Percentiles rank a stretch among this genome's conserved stretches.
phyloP scores from a whole-genome alignment of 345 rosid genomes.

The Streptanthus diversifolius region DNA sequence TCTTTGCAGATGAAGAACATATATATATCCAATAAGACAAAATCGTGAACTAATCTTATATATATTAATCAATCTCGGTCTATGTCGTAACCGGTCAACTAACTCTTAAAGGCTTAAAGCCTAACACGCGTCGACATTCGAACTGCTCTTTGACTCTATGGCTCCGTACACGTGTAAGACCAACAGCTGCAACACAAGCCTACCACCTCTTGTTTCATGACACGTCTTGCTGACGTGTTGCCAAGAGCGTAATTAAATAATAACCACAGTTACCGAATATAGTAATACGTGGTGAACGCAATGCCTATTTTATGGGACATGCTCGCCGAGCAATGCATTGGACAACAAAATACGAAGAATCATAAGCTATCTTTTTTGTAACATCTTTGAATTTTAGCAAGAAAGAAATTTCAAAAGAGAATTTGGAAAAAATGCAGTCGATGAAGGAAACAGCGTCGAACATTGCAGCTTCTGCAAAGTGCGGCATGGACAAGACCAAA shows the following conservation, averaged over 20 bases:
- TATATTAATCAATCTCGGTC: too few species aligned
- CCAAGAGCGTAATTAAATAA: conserved; percentile 14
- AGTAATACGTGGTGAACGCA: neutral
- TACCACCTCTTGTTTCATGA: conserved; percentile 20
- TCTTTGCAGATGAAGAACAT: too few species aligned
- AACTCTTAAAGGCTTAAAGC: too few species aligned
- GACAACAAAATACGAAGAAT: neutral
- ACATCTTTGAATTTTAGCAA: neutral
- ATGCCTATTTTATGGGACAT: conserved; percentile 13
- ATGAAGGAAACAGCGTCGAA: conserved; percentile 61
- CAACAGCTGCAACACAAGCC: conserved; percentile 13
- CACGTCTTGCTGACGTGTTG: conserved; percentile 16
- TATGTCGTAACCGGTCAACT: too few species aligned
- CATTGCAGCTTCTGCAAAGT: conserved; percentile 69
- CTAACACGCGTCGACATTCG: neutral
- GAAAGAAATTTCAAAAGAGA: neutral
- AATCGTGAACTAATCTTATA: too few species aligned
- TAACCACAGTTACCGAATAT: neutral
- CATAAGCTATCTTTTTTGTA: neutral
- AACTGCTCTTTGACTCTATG: neutral
- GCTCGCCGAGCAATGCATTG: neutral
- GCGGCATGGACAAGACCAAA: conserved; percentile 77
- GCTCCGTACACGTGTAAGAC: conserved; percentile 23
- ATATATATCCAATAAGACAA: too few species aligned
- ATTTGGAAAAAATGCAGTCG: conserved; percentile 39